Base-by-base conservation (phyloP, 2,329 filamentous ascomycete genomes). In the Aspergillus amoenus region DNA sequence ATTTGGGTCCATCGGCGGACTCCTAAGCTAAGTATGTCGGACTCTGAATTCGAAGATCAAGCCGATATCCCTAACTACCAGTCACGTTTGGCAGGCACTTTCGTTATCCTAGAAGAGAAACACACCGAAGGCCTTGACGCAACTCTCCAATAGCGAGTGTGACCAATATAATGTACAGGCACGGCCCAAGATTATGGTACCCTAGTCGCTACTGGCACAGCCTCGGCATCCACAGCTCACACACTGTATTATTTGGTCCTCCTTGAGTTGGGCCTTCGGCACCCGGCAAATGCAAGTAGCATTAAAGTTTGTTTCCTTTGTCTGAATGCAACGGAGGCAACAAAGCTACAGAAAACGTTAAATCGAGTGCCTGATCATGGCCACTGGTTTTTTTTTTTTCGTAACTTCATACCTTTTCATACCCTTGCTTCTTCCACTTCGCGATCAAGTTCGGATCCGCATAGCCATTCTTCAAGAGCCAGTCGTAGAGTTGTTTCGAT, bases 371-470 rank as follows among this genome's bases (percentile, higher is more conserved):
- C 22, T 21, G 32, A 15, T 9, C 11, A 32, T 7, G 41, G 24
- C n/a, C 13, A 43, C 27, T 13, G 7, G 8, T 2, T 18, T 18
- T 27, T 44, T 27, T 21, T 17, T 27, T 44, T 27, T 37, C 18
- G 6, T 21, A 40, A 49, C 27, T 12, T n/a, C 27, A 32, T 74
- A 91, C 90, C 87, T 97, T 97, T 77, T 99, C 94, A 70, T 99
- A 99, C 15, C 94, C 94, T 70, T 95, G 90, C 80, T 99, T 99
- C 85, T 99, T 99, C 94, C 94, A 99, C 79, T 99, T 99, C 13
- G 94, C 94, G 71, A 99, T 97, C 70, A 99, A 79, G 80, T 93
- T 94, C 45, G 90, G 86, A 76, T 99, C 94, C 5, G 93, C 94
- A 73, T 99, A 97, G 49, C 88, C 88, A 72, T 99, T 97, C 84